Percentiles rank a stretch among this genome's conserved stretches.
These are phyloP conservation scores for Rutstroemia sp. DNA, from an alignment of 2,329 filamentous ascomycete genomes.

Conservation along the genomic window DNA sequence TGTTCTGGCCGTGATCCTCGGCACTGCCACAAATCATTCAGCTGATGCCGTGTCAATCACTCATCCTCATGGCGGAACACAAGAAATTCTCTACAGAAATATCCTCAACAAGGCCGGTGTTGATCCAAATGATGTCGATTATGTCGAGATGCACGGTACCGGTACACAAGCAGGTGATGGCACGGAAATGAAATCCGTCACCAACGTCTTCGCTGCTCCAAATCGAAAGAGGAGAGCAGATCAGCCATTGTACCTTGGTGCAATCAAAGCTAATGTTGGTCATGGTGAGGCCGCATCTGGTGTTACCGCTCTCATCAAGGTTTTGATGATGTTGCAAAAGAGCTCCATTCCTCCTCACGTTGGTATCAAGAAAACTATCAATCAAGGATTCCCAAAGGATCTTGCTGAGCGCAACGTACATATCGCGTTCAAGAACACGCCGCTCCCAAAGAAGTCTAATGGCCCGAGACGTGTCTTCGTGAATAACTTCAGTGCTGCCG, in stretches of 20 bases:
- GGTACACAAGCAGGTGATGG: constrained; percentile 81
- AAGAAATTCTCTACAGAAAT: constrained; percentile 63
- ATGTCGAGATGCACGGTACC: constrained; percentile 86
- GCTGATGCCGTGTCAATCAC: constrained; percentile 78
- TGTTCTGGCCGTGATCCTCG: constrained; percentile 52
- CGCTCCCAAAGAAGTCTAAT: background rate
- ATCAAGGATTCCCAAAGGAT: constrained; percentile 27
- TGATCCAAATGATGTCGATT: constrained; percentile 69
- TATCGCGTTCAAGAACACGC: constrained; percentile 19
- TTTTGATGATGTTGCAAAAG: constrained; percentile 28
- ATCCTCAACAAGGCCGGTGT: constrained; percentile 68
- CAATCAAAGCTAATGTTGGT: constrained; percentile 32
- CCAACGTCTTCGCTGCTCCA: constrained; percentile 43
- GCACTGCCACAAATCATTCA: constrained; percentile 73
- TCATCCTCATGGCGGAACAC: constrained; percentile 70
- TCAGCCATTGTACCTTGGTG: constrained; percentile 42
- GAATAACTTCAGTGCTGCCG: constrained; percentile 39
- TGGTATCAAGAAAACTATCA: constrained; percentile 31
- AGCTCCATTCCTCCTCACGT: constrained; percentile 27
- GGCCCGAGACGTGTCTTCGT: constrained; percentile 28
- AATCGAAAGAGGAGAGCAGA: constrained; percentile 14
- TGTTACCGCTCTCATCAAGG: constrained; percentile 30
- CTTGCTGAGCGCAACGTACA: constrained; percentile 30
- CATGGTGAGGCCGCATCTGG: constrained; percentile 31
- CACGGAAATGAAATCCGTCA: constrained; percentile 74